Evolutionary conservation across 2,329 filamentous ascomycete genomes (phyloP), one percentile per base, ranked within the genome.

Genomic region (Sarocladium kiliense): DNA sequence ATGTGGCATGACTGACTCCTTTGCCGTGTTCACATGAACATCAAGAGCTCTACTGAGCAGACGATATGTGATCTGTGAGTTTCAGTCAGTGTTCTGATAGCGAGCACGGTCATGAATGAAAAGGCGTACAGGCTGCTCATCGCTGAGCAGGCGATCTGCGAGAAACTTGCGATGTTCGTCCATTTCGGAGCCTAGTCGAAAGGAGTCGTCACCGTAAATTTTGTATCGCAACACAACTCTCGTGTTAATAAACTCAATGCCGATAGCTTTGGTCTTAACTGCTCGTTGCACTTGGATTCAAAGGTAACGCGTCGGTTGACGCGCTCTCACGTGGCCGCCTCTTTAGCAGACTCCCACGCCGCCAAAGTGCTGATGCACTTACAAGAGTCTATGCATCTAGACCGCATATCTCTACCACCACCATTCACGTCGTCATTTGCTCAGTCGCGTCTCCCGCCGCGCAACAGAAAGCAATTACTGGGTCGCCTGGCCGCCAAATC

Each of bases 11-110:
- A 69, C 81, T 61, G 74, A 95, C 92, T 92, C 86, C 72, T 99
- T 99, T 12, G 94, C 94, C 42, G 81, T 77, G 66, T 95, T 94
- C 68, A 89, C 87, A 68, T 97, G 88, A 44, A 96, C 80, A 64
- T 91, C 88, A 54, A 97, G 73, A 37, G 86, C 87, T 64, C 93
- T 83, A 71, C 91, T 94, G 58, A 99, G 74, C 50, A 87, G 77
- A 53, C 91, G 87, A 75, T 97, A 97, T 53, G 89, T 96, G 64
- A 96, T 80, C 91, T 96, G 64, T 56, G 57, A 21, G 16, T 10
- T 16, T 54, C 37, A 51, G 37, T 36, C 11, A 32, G 10, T n/a
- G 36, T 58, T 41, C 26, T 34, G 12, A 9, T 27, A 58, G 42
- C 3, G 12, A 6, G 30, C 11, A 55, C 44, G 36, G 49, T 2